Percentiles rank a stretch among this genome's conserved stretches.
These are phyloP conservation scores for Ascochyta pisi DNA, from an alignment of 2,329 filamentous ascomycete species.

Conservation along the genomic window DNA sequence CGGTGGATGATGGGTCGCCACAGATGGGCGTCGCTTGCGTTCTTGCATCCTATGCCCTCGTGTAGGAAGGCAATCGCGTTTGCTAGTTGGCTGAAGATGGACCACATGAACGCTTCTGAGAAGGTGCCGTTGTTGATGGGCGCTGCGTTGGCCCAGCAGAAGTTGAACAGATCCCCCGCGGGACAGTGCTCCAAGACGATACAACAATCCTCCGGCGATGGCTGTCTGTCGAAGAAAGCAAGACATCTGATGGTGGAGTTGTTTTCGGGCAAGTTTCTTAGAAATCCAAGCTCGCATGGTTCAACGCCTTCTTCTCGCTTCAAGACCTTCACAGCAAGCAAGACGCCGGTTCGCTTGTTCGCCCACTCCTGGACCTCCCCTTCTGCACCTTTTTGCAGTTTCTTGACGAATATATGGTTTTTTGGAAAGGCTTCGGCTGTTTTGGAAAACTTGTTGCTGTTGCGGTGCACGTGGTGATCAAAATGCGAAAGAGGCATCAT, in stretches of 20 bases:
- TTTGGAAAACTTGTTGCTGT: not conserved
- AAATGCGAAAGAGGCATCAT: not conserved
- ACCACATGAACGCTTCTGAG: constrained; percentile 26
- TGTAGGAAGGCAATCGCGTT: constrained; percentile 31
- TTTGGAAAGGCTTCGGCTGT: not conserved
- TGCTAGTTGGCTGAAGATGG: constrained; percentile 22
- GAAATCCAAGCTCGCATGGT: constrained; percentile 22
- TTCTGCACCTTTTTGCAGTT: constrained; percentile 17
- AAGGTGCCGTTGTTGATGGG: constrained; percentile 1
- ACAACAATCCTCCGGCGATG: not conserved
- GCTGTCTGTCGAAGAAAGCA: constrained; percentile 7
- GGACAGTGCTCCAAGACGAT: constrained; percentile 5
- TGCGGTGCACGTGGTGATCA: not conserved
- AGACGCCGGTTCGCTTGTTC: not conserved
- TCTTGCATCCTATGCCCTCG: constrained; percentile 51
- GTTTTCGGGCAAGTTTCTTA: constrained; percentile 18
- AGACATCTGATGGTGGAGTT: constrained; percentile 18
- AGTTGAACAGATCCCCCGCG: not conserved
- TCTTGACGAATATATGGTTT: not conserved
- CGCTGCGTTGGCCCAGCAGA: not conserved
- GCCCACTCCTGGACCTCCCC: constrained; percentile 21
- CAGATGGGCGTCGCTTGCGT: not conserved
- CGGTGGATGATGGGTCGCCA: not conserved
- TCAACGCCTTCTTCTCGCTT: not conserved
- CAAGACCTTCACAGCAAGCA: constrained; percentile 26